Evolutionary conservation across 768 basidiomycete species (phyloP), one percentile per base, ranked within the genome.

Genomic region (Xanthoconium purpureum): DNA sequence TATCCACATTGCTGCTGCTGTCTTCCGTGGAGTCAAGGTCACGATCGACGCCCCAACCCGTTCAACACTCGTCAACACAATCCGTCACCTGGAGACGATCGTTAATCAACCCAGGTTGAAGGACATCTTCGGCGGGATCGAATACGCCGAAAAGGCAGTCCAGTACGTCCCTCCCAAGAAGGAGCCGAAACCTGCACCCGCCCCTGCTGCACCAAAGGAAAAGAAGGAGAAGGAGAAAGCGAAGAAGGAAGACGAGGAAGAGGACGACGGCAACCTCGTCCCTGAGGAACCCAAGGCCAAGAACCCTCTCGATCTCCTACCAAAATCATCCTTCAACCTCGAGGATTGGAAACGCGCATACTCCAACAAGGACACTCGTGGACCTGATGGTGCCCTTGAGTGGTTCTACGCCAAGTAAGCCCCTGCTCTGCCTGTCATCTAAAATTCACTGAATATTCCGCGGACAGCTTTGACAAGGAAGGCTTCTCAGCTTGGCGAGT

Each of bases 261-360:
- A 91, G 0, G 93, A 94, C 10, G 92, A 94, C 6, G 88, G 87
- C 57, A 77, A 78, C 55, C 73, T 80, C 45, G 84, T 89, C 29
- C 85, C 88, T 24, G 84, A 82, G 48, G 93, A 89, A 74, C 92
- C 95, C 63, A 96, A 96, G 73, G 82, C 75, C 55, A 94, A 95
- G 84, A 96, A 97, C 82, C 96, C 96, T 29, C 85, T 96, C 50
- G 96, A 97, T 61, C 80, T 83, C 59, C 84, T 98, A 39, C 93
- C 94, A 63, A 95, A 91, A 75, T 89, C 90, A 12, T 76, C 82
- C 6, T 85, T 91, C 75, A 93, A 93, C 78, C 84, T 94, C 54
- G 90, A 96, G 73, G 94, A 98, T 75, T 97, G 93, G 94, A 98
- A 98, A 74, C 87, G 92, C 44, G 88, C 90, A 43, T 99, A 98